phyloP scores from a whole-genome alignment of 805 yeast species.

The Monosporozyma solicola region DNA sequence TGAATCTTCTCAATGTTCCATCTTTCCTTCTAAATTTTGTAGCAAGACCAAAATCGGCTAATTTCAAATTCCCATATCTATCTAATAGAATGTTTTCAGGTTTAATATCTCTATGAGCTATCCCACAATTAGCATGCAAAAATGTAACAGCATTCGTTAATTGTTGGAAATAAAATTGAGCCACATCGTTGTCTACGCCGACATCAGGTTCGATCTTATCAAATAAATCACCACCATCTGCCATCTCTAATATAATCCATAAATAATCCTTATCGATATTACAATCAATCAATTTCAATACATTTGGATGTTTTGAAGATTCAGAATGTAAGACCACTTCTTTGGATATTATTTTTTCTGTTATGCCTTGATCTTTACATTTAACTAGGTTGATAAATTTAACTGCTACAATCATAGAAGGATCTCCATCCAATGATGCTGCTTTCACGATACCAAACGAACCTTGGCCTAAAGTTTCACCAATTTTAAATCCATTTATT shows the following conservation, averaged over 20 bases:
- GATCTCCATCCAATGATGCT: slow-evolving; percentile 34
- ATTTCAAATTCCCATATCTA: slow-evolving; percentile 52
- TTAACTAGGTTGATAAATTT: slow-evolving; percentile 44
- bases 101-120: slow-evolving; percentile 67
- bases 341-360: slow-evolving; percentile 36
- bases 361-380: slow-evolving; percentile 29
- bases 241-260: slow-evolving; percentile 61
- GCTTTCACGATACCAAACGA: slow-evolving; percentile 55
- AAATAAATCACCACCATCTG: slow-evolving; percentile 67
- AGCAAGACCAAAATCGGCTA: slow-evolving; percentile 76
- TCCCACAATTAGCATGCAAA: slow-evolving; percentile 53
- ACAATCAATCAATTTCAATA: slow-evolving; percentile 45
- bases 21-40: slow-evolving; percentile 44
- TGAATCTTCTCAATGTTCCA: slow-evolving; percentile 40
- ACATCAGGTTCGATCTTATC: slow-evolving; percentile 72
- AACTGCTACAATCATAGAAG: slow-evolving; percentile 42
- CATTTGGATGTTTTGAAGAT: slow-evolving; percentile 51
- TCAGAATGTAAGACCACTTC: slow-evolving; percentile 54
- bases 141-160: slow-evolving; percentile 51
- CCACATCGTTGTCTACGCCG: slow-evolving; percentile 57
- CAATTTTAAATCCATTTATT: slow-evolving; percentile 38
- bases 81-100: slow-evolving; percentile 68
- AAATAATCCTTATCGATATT: slow-evolving; percentile 49
- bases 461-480: slow-evolving; percentile 56
- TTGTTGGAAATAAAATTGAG: slow-evolving; percentile 62